Evolutionary conservation across 352 stramenopile species (phyloP), one percentile per base, ranked within the genome.

Genomic region (Pythium sukuiense): DNA sequence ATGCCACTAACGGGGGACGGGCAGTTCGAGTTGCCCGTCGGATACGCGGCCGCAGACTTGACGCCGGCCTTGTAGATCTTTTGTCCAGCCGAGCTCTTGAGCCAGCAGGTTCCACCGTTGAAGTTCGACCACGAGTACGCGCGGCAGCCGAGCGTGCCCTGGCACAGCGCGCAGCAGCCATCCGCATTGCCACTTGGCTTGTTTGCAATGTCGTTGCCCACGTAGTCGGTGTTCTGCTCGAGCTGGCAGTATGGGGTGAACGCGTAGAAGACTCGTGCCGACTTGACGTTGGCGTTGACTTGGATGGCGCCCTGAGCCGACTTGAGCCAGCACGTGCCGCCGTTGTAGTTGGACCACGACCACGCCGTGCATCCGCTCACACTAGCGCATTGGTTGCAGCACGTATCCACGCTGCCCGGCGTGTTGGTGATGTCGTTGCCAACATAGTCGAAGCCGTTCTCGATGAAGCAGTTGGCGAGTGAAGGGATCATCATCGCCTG

Each of bases 101-200:
- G 52, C n/a, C n/a, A n/a, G n/a, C n/a, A n/a, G n/a, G n/a, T n/a
- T n/a, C n/a, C n/a, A n/a, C n/a, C n/a, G n/a, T n/a, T n/a, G n/a
- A n/a, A n/a, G n/a, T n/a, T n/a, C n/a, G n/a, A n/a, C n/a, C n/a
- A n/a, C n/a, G n/a, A n/a, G n/a, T n/a, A n/a, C n/a, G n/a, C n/a
- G n/a, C n/a, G n/a, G n/a, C n/a, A n/a, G n/a, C n/a, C n/a, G 0
- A 58, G 32, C 8, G 32, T 71, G 2, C 56, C 61, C 2, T 65
- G 39, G 58, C 82, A 90, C 16, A 77, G 53, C 48, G 57, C 55
- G 37, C 75, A 82, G 61, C 75, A 82, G 27, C 26, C 56, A 6
- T 39, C 50, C 16, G 32, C 39, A 2, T 12, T 26, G 2, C 37
- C 46, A 29, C 56, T 54, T 30, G 56, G 8, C 2, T 53, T 46